These are phyloP conservation scores for Oryza glumipatula DNA, from an alignment of 176 grass and related monocot genomes.

Conservation along the genomic window DNA sequence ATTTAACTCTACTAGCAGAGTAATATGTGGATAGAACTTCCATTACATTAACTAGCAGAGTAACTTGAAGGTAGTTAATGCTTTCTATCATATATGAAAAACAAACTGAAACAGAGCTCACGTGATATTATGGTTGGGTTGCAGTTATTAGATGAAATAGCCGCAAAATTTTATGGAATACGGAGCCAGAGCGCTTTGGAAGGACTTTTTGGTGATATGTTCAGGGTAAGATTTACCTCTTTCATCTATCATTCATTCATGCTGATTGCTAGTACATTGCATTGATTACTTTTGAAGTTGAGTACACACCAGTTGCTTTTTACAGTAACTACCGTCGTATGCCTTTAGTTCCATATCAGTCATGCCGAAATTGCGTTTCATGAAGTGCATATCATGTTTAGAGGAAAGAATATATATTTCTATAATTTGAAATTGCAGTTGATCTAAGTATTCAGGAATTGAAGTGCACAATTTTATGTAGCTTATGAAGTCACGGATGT, in stretches of 20 bases:
- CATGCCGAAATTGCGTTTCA: background rate
- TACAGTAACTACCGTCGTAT: too few species aligned
- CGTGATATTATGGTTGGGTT: conserved; percentile 38
- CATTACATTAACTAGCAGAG: background rate
- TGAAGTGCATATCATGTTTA: background rate
- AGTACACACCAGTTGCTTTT: background rate
- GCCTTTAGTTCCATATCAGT: background rate
- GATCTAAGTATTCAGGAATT: background rate
- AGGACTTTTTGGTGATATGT: conserved; percentile 95
- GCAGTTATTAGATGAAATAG: conserved; percentile 95
- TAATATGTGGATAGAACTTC: background rate
- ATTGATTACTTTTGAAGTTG: background rate
- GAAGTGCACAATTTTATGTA: background rate
- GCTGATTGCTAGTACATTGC: background rate
- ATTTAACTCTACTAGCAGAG: conserved; percentile 1
- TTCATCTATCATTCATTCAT: background rate
- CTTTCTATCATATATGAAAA: conserved; percentile 6
- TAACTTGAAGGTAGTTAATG: background rate
- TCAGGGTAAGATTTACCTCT: conserved; percentile 61
- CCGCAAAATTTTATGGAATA: conserved; percentile 81
- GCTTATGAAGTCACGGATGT: background rate
- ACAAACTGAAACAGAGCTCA: conserved; percentile 3
- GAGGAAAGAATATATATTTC: background rate
- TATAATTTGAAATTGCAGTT: background rate
- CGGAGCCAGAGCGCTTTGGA: conserved; percentile 69